These are phyloP conservation scores for Eutrema salsugineum DNA, from an alignment of 441 rosid genomes.

Conservation along the genomic window DNA sequence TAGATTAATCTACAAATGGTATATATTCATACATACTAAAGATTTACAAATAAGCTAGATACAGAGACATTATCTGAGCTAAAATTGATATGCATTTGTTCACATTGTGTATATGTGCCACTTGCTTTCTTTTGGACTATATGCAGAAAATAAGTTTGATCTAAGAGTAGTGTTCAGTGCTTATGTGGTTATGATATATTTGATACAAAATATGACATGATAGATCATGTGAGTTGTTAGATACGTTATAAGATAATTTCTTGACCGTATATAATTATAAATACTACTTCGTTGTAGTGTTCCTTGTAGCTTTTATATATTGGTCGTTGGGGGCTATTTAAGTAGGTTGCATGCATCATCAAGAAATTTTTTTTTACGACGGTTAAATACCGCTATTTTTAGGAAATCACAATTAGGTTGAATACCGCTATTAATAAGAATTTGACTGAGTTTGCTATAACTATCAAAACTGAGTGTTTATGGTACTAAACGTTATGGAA, in stretches of 20 bases:
- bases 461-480: too few relatives aligned
- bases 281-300: neutral
- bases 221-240: conserved; percentile 28
- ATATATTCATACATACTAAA: neutral
- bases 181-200: conserved; percentile 5
- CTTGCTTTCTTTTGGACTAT: conserved; percentile 10
- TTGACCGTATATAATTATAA: neutral
- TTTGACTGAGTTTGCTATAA: too few relatives aligned
- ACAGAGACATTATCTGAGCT: neutral
- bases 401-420: too few relatives aligned
- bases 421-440: too few relatives aligned
- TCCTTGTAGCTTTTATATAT: neutral
- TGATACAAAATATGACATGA: neutral
- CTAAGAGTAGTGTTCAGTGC: too few relatives aligned
- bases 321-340: neutral
- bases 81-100: too few relatives aligned
- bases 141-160: neutral
- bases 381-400: too few relatives aligned
- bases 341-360: neutral
- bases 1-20: neutral
- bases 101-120: too few relatives aligned
- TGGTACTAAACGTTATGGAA: too few relatives aligned
- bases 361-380: neutral
- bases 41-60: neutral
- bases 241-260: neutral